Evolutionary conservation across 257 asterid genomes (phyloP).

Genomic region (Anisodus tanguticus): DNA sequence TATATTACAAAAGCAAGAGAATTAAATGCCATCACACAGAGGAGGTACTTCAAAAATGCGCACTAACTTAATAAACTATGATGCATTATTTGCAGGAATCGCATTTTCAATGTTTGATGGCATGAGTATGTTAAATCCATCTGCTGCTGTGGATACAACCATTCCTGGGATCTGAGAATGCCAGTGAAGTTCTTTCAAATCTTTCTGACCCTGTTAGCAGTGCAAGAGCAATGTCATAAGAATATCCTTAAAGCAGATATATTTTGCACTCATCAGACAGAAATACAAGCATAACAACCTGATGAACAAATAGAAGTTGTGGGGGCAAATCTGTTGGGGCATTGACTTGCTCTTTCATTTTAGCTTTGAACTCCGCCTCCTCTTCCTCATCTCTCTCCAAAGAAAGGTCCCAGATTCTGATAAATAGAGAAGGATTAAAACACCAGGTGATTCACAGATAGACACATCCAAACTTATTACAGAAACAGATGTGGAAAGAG

Average conservation of each 20-base stretch:
- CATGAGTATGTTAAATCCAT: slow-evolving; percentile 81
- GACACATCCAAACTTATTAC: background rate
- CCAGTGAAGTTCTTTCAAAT: slow-evolving; percentile 96
- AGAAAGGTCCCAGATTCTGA: slow-evolving; percentile 92
- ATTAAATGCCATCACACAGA: background rate
- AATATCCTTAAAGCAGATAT: background rate
- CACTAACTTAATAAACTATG: slow-evolving; percentile 26
- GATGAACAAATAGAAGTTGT: slow-evolving; percentile 94
- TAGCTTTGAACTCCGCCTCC: slow-evolving; percentile 81
- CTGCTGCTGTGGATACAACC: slow-evolving; percentile 88
- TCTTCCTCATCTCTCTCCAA: slow-evolving; percentile 95
- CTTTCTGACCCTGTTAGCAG: slow-evolving; percentile 83
- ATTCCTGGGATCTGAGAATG: slow-evolving; percentile 93
- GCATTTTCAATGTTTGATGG: slow-evolving; percentile 81
- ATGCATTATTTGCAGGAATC: slow-evolving; percentile 49
- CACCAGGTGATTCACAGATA: background rate
- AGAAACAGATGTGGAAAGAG: background rate
- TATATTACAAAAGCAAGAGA: slow-evolving; percentile 5
- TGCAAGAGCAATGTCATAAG: background rate
- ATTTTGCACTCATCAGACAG: background rate
- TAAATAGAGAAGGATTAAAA: background rate
- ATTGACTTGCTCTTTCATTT: slow-evolving; percentile 68
- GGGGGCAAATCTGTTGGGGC: slow-evolving; percentile 93
- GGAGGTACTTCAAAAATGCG: background rate
- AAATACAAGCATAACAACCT: slow-evolving; percentile 51